A percentile compares a stretch with the other conserved stretches of the same genome.
phyloP scores from a whole-genome alignment of 2,329 filamentous ascomycete species.

The Alternaria metachromatica region DNA sequence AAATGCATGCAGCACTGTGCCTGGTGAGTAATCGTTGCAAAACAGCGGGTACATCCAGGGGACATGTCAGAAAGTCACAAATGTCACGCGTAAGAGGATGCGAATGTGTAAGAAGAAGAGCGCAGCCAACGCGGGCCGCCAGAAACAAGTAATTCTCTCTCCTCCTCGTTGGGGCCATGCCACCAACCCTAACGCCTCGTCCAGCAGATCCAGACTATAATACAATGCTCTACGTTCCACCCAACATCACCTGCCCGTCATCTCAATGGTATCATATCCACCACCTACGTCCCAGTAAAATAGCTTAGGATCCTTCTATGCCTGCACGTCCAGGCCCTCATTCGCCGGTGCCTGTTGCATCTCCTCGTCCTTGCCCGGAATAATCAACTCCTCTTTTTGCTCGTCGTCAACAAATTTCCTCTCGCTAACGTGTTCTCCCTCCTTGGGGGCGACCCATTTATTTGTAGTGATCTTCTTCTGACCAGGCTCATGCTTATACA shows the following conservation, averaged over 20 bases:
- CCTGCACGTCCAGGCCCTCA: constrained; percentile 30
- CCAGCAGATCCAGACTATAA: constrained; percentile 30
- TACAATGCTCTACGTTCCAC: constrained; percentile 28
- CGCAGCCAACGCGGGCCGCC: constrained; percentile 9
- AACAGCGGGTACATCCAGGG: background rate
- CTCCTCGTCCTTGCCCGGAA: constrained; percentile 57
- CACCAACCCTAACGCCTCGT: constrained; percentile 16
- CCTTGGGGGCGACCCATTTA: constrained; percentile 76
- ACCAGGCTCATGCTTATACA: constrained; percentile 89
- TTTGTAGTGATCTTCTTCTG: constrained; percentile 80
- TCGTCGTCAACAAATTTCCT: constrained; percentile 82
- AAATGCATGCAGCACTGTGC: background rate
- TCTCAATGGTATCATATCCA: constrained; percentile 25
- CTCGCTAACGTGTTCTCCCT: constrained; percentile 75
- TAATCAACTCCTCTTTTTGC: constrained; percentile 73
- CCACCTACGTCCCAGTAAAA: background rate
- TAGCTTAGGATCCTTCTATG: constrained; percentile 15
- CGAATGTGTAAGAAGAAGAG: constrained; percentile 6
- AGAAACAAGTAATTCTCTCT: constrained; percentile 5
- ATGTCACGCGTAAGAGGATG: background rate
- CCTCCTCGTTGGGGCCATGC: constrained; percentile 8
- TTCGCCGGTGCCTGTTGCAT: constrained; percentile 25
- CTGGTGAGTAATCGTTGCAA: background rate
- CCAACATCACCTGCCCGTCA: constrained; percentile 1
- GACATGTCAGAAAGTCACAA: background rate